A percentile compares a stretch with the other conserved stretches of the same genome.
These are phyloP conservation scores for Zoysia matrella DNA, from an alignment of 202 grass and related monocot genomes.

Conservation along the genomic window DNA sequence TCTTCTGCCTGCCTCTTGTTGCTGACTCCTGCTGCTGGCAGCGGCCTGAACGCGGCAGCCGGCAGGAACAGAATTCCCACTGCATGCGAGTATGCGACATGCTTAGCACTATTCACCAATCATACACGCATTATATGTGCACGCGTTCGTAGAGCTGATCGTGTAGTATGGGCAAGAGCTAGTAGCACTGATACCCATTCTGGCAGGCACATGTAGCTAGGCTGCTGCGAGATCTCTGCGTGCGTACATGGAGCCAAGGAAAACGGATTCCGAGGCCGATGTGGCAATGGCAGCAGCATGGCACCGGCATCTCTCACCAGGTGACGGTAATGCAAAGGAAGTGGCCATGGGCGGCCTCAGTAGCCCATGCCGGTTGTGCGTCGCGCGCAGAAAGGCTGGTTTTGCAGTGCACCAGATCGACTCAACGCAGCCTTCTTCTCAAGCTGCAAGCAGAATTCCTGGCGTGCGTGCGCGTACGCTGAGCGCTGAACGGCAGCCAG, in stretches of 20 bases:
- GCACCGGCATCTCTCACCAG: background rate
- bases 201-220: slow-evolving; percentile 3
- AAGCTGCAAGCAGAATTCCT: slow-evolving; percentile 25
- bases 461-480: slow-evolving; percentile 17
- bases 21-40: no score
- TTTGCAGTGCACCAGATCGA: background rate
- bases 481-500: background rate
- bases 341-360: background rate
- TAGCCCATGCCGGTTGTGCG: slow-evolving; percentile 13
- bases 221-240: background rate
- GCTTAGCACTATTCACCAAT: slow-evolving; percentile 51
- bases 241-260: slow-evolving; percentile 6
- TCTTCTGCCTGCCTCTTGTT: background rate
- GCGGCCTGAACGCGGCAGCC: slow-evolving; percentile 5
- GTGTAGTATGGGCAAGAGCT: background rate
- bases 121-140: slow-evolving; percentile 48
- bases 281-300: slow-evolving; percentile 7
- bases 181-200: slow-evolving; percentile 10
- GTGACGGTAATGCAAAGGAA: slow-evolving; percentile 3
- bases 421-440: background rate
- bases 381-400: slow-evolving; percentile 35
- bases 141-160: background rate
- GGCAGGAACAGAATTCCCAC: slow-evolving; percentile 6
- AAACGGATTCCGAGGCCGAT: slow-evolving; percentile 42
- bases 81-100: background rate